A percentile compares a stretch with the other conserved stretches of the same genome.
phyloP scores from a whole-genome alignment of 75 land plant species.

The Picea glauca region DNA sequence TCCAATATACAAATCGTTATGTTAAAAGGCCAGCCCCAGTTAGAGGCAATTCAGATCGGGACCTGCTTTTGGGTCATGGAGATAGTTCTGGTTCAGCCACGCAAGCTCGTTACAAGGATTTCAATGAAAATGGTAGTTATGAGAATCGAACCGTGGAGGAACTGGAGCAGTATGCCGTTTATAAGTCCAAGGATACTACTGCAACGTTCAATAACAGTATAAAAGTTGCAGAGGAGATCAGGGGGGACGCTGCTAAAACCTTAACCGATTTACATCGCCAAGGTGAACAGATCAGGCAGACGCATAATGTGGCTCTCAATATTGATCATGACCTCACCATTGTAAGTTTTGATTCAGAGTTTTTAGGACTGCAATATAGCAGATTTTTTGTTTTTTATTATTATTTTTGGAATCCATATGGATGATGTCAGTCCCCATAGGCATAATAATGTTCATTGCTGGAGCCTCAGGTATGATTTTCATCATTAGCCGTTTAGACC shows the following conservation, averaged over 20 bases:
- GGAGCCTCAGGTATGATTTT: too few relatives aligned
- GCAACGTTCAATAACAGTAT: slow-evolving; percentile 46
- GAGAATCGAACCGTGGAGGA: slow-evolving; percentile 57
- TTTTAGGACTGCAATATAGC: too few relatives aligned
- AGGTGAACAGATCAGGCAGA: slow-evolving; percentile 62
- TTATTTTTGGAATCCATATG: too few relatives aligned
- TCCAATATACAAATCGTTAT: too few relatives aligned
- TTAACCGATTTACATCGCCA: slow-evolving; percentile 57
- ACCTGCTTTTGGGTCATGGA: too few relatives aligned
- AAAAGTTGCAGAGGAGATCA: slow-evolving; percentile 61
- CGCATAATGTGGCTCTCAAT: slow-evolving; percentile 47
- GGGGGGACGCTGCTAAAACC: slow-evolving; percentile 53
- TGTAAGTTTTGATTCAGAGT: slow-evolving; percentile 31
- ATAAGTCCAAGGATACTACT: slow-evolving; percentile 65
- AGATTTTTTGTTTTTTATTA: too few relatives aligned
- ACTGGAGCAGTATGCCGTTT: slow-evolving; percentile 51
- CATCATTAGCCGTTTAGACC: too few relatives aligned
- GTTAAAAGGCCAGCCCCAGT: too few relatives aligned
- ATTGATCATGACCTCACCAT: slow-evolving; percentile 60
- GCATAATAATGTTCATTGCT: too few relatives aligned
- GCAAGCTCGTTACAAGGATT: slow-evolving; percentile 9
- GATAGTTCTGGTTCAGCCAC: too few relatives aligned
- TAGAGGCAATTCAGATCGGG: too few relatives aligned
- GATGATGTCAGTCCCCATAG: too few relatives aligned
- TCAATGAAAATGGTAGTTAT: slow-evolving; percentile 29